phyloP scores from a whole-genome alignment of 1,284 basidiomycete species.

The Serendipita sp. region DNA sequence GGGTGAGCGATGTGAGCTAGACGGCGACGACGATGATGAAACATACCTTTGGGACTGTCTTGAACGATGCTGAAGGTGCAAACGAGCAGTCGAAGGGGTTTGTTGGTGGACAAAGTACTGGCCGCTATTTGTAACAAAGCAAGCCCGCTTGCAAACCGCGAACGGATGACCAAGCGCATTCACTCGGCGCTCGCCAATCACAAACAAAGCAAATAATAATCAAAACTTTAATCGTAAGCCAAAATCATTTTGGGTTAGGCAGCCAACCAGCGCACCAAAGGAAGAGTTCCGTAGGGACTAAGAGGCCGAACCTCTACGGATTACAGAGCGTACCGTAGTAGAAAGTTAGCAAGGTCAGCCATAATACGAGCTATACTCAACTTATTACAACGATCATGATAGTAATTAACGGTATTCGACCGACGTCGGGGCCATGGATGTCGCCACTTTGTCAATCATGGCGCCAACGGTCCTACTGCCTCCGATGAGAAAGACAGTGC shows the following conservation, averaged over 20 bases:
- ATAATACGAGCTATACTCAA: neutral
- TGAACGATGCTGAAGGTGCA: neutral
- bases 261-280: no score
- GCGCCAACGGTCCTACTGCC: constrained; percentile 19
- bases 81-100: neutral
- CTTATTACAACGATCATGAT: neutral
- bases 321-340: neutral
- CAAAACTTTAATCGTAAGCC: no score
- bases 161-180: no score
- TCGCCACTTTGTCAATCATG: neutral
- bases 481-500: constrained; percentile 14
- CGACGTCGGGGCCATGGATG: neutral
- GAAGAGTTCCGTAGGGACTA: no score
- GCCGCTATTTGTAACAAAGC: neutral
- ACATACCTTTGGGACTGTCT: no score
- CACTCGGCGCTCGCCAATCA: no score
- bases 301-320: neutral
- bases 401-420: neutral
- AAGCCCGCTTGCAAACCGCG: no score
- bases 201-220: no score
- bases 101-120: neutral
- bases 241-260: no score
- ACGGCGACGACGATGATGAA: no score
- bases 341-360: neutral
- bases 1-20: no score